Evolutionary conservation across 23 red algal genomes (phyloP), one percentile per base, ranked within the genome.

Genomic region (Chondrus crispus): DNA sequence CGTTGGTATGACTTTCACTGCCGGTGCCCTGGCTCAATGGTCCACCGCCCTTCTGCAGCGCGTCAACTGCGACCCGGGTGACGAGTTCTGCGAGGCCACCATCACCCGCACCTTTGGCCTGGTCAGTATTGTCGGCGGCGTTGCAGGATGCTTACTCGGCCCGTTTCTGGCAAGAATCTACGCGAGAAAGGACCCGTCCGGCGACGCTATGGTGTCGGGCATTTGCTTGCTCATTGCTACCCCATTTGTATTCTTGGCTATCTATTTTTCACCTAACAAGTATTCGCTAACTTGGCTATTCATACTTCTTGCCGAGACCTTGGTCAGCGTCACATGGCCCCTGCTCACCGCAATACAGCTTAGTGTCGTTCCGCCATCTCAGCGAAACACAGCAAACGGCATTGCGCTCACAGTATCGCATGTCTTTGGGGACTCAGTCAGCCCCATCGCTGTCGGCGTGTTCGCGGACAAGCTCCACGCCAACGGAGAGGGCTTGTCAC

Each of bases 21-120:
- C 88, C 18, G 94, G 94, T 39, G 94, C 94, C 47, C 87, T 96
- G 35, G 89, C 88, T 33, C 88, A 93, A 47, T 96, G 94, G 94
- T 87, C 84, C n/a, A 80, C 94, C 4, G 88, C 94, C n/a, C 62
- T 91, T 26, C 80, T 96, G 24, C 94, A 96, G 46, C 88, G 94
- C 20, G 88, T 96, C 39, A 92, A 91, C 73, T 96, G 94, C 41
- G 89, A 73, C 32, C 75, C 49, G 38, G 46, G 66, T 14, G 94
- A 90, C 46, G 68, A 51, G 26, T 66, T 63, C 40, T 96, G 94
- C 52, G 81, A 91, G 75, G 43, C 87, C 10, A 50, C 79, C 35
- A 87, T 96, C 30, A 96, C 88, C 20, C 69, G 82, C 38, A 96
- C 84, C 22, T 96, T 96, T 81, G 94, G 94, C 18, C 74, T 84